Conservation (phyloP, 371 early-diverging fungal species). For the Parasitella parasitica region DNA sequence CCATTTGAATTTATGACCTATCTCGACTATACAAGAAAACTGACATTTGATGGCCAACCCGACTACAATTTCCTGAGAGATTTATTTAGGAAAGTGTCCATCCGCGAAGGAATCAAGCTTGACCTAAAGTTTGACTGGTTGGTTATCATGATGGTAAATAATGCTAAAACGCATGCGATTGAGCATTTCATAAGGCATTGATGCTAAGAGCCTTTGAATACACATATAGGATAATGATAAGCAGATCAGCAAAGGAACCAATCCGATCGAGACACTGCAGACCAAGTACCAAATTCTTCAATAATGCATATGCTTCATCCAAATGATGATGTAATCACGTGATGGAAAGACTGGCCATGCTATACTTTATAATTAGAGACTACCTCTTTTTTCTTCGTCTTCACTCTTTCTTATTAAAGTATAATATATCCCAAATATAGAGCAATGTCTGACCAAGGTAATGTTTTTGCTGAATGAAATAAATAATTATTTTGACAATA, state of each 20-base stretch:
- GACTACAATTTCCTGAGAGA: constrained; percentile 94
- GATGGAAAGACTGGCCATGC: background rate
- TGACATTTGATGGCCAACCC: constrained; percentile 97
- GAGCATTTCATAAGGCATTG: too few species aligned
- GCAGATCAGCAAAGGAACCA: background rate
- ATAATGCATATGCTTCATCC: too few species aligned
- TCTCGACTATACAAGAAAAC: constrained; percentile 89
- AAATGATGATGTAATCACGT: too few species aligned
- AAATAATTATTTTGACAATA: background rate
- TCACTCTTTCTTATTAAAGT: background rate
- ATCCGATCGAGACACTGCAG: constrained; percentile 1
- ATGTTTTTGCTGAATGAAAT: background rate
- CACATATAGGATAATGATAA: background rate
- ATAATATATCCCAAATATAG: background rate
- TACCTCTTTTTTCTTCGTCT: background rate
- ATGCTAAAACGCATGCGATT: too few species aligned
- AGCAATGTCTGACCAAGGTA: constrained; percentile 18
- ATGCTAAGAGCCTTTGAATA: too few species aligned
- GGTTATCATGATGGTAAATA: constrained; percentile 1
- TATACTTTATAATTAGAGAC: background rate
- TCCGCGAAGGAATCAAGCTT: constrained; percentile 84
- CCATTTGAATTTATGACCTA: constrained; percentile 93
- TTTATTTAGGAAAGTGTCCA: constrained; percentile 88
- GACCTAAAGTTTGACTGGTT: constrained; percentile 95
- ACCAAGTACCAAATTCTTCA: constrained; percentile 1